phyloP scores from a whole-genome alignment of 2,329 filamentous ascomycete genomes.

The Fusarium avenaceum region DNA sequence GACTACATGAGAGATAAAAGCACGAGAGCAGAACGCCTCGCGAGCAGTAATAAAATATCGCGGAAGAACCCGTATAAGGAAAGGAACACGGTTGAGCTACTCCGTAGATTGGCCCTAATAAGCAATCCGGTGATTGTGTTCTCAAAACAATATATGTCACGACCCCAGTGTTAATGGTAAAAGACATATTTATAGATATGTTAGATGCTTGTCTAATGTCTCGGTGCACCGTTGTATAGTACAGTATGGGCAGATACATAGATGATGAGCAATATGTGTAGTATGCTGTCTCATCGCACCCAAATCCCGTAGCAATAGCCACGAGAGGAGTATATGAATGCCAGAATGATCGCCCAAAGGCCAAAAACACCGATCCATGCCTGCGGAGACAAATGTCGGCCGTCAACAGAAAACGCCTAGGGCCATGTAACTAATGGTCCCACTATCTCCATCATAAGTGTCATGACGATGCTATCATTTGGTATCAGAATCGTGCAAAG shows the following conservation, averaged over 20 bases:
- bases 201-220: background rate
- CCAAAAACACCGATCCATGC: slow-evolving; percentile 34
- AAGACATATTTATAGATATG: background rate
- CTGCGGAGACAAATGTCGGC: slow-evolving; percentile 31
- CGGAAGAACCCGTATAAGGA: background rate
- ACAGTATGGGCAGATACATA: background rate
- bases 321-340: slow-evolving; percentile 17
- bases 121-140: background rate
- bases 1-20: slow-evolving; percentile 9
- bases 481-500: slow-evolving; percentile 51
- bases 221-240: background rate
- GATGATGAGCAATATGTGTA: background rate
- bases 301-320: background rate
- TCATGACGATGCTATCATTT: slow-evolving; percentile 47
- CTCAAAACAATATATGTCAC: background rate
- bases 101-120: background rate
- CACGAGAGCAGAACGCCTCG: slow-evolving; percentile 1
- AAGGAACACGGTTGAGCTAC: background rate
- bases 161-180: background rate
- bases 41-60: slow-evolving; percentile 20
- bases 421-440: slow-evolving; percentile 34
- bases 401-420: slow-evolving; percentile 42
- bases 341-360: slow-evolving; percentile 14
- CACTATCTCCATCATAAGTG: slow-evolving; percentile 42
- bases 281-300: background rate